Evolutionary conservation across 2,329 filamentous ascomycete species (phyloP).

Genomic region (Zopfia rhizophila): DNA sequence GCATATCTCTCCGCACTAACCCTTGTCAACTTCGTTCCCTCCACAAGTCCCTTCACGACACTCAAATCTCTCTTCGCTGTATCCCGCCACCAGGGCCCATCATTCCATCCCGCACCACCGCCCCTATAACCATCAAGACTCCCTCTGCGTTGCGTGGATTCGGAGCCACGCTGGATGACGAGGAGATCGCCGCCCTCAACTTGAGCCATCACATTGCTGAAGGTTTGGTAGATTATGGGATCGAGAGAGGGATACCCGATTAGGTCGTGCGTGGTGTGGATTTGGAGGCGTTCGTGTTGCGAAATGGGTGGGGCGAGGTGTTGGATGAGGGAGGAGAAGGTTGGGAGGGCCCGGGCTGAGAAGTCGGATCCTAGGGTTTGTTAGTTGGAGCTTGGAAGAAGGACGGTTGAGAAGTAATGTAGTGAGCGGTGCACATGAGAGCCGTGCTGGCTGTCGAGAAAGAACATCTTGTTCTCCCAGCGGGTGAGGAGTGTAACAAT

Average conservation of each 20-base stretch:
- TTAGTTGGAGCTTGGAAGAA: too few species aligned
- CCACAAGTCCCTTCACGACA: constrained; percentile 79
- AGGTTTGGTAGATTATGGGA: constrained; percentile 89
- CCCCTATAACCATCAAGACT: constrained; percentile 68
- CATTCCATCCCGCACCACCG: constrained; percentile 79
- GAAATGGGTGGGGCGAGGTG: constrained; percentile 96
- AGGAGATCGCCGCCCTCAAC: constrained; percentile 96
- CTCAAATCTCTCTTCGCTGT: constrained; percentile 78
- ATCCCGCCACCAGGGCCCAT: constrained; percentile 96
- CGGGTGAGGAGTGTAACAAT: too few species aligned
- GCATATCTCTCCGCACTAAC: constrained; percentile 91
- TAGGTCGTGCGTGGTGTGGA: constrained; percentile 97
- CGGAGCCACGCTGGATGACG: constrained; percentile 92
- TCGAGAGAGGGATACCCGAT: constrained; percentile 94
- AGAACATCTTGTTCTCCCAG: too few species aligned
- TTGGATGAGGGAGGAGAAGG: constrained; percentile 93
- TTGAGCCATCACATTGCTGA: constrained; percentile 97
- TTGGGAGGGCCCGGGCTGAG: constrained; percentile 89
- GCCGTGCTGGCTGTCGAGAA: too few species aligned
- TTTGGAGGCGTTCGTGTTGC: constrained; percentile 94
- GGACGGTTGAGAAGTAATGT: constrained; percentile 62
- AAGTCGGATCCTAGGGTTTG: too few species aligned
- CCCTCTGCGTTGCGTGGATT: constrained; percentile 76
- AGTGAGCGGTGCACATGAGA: constrained; percentile 1
- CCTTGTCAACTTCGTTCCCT: constrained; percentile 90